Evolutionary conservation across 805 yeast genomes (phyloP), one percentile per base, ranked within the genome.

Genomic region (Starmera pachycereana): DNA sequence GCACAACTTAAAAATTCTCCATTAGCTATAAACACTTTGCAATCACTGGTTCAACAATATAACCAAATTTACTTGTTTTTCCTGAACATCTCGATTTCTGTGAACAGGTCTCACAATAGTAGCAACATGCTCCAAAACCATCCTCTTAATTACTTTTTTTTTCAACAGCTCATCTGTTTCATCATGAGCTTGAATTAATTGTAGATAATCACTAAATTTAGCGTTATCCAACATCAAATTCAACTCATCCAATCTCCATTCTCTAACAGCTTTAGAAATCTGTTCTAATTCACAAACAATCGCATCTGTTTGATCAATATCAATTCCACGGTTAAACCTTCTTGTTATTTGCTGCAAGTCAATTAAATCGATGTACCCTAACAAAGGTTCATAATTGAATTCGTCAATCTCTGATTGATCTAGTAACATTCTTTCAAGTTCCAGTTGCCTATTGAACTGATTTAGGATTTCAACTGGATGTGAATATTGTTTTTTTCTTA

Each of bases 11-110:
- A 16, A 16, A 16, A 16, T 16, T 16, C 3, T 16, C 18, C 4
- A 16, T 16, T 16, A 16, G 18, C 18, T 16, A 16, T 16, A 16
- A 16, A 16, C 18, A 16, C 4, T 4, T 16, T 16, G 18, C 27
- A 22, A 8, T 8, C 9, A 22, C 27, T 22, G 27, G 25, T 36
- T 35, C 33, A 39, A 32, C 25, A 39, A 16, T 4, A 39, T 32
- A 22, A 39, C 12, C 25, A 39, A 29, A 14, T 39, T 39, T 12
- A 39, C 10, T 22, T 39, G 38, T 30, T 39, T 39, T 13, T 39
- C 29, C n/a, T 29, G 27, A 9, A 39, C 18, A 18, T 27, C 36
- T 5, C 33, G 7, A 11, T 36, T 12, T 3, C 28, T 7, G 36
- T 38, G 36, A 13, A 39, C 13, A 6, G 42, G 38, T 18, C 29